These are phyloP conservation scores for Phytopythium litorale DNA, from an alignment of 352 stramenopile genomes.

Conservation along the genomic window DNA sequence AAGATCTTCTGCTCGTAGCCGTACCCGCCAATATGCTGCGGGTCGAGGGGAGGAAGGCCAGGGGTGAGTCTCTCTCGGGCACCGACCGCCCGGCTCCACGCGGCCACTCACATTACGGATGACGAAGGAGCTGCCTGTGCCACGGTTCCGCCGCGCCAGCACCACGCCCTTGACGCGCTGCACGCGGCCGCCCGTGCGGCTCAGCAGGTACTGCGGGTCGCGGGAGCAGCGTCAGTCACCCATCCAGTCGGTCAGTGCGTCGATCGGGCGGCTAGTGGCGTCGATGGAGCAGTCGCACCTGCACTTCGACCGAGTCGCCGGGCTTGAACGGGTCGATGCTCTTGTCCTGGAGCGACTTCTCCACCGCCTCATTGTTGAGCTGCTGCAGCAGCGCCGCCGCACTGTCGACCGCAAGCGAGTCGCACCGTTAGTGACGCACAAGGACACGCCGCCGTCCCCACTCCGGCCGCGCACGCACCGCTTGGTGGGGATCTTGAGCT, in stretches of 20 bases:
- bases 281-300: constrained; percentile 3
- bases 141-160: constrained; percentile 74
- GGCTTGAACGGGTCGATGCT: constrained; percentile 73
- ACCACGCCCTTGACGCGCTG: constrained; percentile 82
- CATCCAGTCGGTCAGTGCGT: neutral
- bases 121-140: constrained; percentile 78
- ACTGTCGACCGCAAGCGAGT: constrained; percentile 6
- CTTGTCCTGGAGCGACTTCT: constrained; percentile 56
- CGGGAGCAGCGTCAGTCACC: neutral
- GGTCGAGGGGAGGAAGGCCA: neutral
- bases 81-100: neutral
- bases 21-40: constrained; percentile 79
- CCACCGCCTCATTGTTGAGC: constrained; percentile 63
- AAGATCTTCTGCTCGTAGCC: constrained; percentile 89
- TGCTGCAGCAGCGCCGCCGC: constrained; percentile 64
- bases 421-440: neutral
- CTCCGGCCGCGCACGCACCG: constrained; percentile 16
- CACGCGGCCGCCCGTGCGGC: constrained; percentile 59
- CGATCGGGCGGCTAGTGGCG: neutral
- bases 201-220: constrained; percentile 62
- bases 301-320: constrained; percentile 75
- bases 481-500: constrained; percentile 82
- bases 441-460: neutral
- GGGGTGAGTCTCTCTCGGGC: neutral
- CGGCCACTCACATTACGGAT: constrained; percentile 71